phyloP scores from a whole-genome alignment of 768 basidiomycete genomes.

The Leucosporidium yakuticum region DNA sequence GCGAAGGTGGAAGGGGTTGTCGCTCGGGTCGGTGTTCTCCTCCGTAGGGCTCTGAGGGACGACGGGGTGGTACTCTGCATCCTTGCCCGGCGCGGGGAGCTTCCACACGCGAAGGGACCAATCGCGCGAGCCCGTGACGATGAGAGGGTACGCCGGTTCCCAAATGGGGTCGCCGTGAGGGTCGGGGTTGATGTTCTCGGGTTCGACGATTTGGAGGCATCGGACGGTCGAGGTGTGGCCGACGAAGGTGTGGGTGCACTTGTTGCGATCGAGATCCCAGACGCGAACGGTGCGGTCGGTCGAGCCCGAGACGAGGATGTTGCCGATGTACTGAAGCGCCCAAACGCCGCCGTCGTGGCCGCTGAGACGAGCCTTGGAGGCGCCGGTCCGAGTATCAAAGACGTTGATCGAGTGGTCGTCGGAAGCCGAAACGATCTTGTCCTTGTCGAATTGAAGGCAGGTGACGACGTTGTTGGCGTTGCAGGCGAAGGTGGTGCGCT shows the following conservation, averaged over 20 bases:
- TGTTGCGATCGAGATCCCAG: constrained; percentile 64
- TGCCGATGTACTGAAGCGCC: constrained; percentile 69
- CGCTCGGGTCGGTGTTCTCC: constrained; percentile 45
- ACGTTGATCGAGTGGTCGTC: constrained; percentile 97
- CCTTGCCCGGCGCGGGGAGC: constrained; percentile 62
- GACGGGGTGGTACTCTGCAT: constrained; percentile 63
- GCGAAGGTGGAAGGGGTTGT: constrained; percentile 84
- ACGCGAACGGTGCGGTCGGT: constrained; percentile 93
- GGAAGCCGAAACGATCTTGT: constrained; percentile 91
- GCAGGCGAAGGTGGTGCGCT: constrained; percentile 74
- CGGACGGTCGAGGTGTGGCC: constrained; percentile 96
- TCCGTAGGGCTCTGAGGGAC: constrained; percentile 51
- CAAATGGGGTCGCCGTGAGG: constrained; percentile 52
- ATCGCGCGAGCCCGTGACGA: constrained; percentile 68
- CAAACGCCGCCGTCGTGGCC: constrained; percentile 96
- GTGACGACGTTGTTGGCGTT: constrained; percentile 81
- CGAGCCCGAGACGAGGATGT: constrained; percentile 84
- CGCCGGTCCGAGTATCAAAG: constrained; percentile 79
- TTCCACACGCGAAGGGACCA: constrained; percentile 63
- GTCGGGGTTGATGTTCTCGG: constrained; percentile 66
- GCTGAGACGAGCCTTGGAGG: constrained; percentile 63
- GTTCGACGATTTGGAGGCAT: constrained; percentile 91
- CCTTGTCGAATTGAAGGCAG: constrained; percentile 86
- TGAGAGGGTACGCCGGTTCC: constrained; percentile 63
- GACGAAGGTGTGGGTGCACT: constrained; percentile 86